phyloP scores from a whole-genome alignment of 495 filamentous ascomycete species.

The Chaetomium tenue region DNA sequence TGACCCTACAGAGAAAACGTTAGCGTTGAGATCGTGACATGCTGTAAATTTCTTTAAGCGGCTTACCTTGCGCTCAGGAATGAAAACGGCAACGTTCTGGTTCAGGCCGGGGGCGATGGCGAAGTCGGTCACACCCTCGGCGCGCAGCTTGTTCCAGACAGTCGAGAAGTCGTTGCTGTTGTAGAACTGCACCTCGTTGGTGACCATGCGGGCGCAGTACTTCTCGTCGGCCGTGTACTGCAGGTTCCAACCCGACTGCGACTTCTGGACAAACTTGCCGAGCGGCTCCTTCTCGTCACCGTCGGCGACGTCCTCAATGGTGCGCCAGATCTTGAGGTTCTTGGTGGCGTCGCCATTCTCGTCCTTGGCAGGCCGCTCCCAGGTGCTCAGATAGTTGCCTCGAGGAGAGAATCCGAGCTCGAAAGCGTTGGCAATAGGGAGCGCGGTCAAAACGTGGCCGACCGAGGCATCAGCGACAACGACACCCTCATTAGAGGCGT shows the following conservation, averaged over 20 bases:
- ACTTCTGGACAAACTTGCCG: constrained; percentile 90
- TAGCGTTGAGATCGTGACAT: background rate
- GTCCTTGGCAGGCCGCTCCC: constrained; percentile 91
- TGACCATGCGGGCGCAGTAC: constrained; percentile 88
- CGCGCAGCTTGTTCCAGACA: constrained; percentile 91
- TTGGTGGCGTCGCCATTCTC: constrained; percentile 87
- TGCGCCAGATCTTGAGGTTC: constrained; percentile 96
- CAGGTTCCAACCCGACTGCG: constrained; percentile 92
- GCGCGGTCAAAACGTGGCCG: constrained; percentile 70
- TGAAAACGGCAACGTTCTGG: constrained; percentile 86
- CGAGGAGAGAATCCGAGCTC: constrained; percentile 91
- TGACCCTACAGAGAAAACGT: constrained; percentile 58
- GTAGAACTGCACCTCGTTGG: constrained; percentile 97
- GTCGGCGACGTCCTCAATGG: constrained; percentile 55
- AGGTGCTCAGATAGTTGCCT: constrained; percentile 91
- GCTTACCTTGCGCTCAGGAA: constrained; percentile 87
- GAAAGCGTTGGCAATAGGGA: constrained; percentile 78
- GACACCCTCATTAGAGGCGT: constrained; percentile 85
- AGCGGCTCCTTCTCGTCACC: constrained; percentile 67
- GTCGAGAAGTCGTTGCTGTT: constrained; percentile 76
- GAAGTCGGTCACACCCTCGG: constrained; percentile 89
- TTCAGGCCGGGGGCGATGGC: constrained; percentile 83
- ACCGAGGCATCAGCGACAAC: constrained; percentile 77
- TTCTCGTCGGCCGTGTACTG: constrained; percentile 93
- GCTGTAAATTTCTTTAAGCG: background rate